Evolutionary conservation across 176 grass and related monocot species (phyloP), one percentile per base, ranked within the genome.

Genomic region (Bolboschoenus planiculmis): DNA sequence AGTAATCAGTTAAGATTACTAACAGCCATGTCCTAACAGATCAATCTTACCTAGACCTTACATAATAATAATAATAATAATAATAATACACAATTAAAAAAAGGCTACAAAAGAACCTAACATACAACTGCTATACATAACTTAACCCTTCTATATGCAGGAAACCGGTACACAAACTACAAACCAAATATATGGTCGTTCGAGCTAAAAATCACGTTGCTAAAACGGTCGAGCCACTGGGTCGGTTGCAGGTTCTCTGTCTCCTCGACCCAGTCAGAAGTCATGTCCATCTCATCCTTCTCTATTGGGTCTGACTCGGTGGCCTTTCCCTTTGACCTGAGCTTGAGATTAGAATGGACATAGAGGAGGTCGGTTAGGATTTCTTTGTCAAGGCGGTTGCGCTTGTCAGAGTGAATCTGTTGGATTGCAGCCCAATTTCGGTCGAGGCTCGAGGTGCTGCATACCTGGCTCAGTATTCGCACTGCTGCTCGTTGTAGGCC

Each of bases 381-480:
- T 67, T 95, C 96, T 84, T 95, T 98, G 76, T 91, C 89, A 7
- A 98, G 71, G 75, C 90, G 85, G 56, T 98, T 95, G 47, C 90
- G 87, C 64, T 95, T 98, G 24, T 98, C 92, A 1, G 86, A 88
- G 83, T 98, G 92, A 84, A 86, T 91, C 31, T 90, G 89, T 29
- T 93, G 87, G 81, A 97, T 88, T 62, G 90, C 53, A 55, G 40
- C 76, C 96, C 96, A 93, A 31, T 98, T 93, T 80, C 87, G 94
- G 37, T 95, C 85, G 55, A 92, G 89, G 3, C 88, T 93, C 62
- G 81, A 85, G 13, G 87, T 93, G 84, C 95, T 95, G 85, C 96
- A 95, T 64, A 98, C 96, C 80, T 98, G 92, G 64, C 92, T 98
- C 21, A 92, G 87, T 89, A 98, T 87, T 85, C 96, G 93, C 5